Conservation (phyloP, 768 basidiomycete species). For the Cystobasidium tubakii region DNA sequence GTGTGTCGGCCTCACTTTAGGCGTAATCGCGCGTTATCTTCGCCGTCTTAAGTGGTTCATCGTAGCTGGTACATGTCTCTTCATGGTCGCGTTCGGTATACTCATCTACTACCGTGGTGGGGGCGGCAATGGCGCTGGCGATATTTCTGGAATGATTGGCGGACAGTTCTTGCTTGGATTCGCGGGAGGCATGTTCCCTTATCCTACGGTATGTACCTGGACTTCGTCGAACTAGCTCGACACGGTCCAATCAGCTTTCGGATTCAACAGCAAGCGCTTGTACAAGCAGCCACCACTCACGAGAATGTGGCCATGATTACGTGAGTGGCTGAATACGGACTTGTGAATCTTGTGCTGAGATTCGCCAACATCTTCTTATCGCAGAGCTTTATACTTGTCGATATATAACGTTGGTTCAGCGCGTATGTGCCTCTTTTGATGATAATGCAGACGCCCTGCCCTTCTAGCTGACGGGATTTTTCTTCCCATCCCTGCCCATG, state of each 20-base stretch:
- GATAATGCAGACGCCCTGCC: neutral
- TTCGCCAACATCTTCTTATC: no score
- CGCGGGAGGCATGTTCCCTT: constrained; percentile 44
- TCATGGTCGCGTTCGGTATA: constrained; percentile 46
- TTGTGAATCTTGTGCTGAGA: no score
- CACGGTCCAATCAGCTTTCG: no score
- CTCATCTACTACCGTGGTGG: constrained; percentile 46
- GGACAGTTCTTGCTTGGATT: constrained; percentile 46
- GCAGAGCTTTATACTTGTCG: constrained; percentile 39
- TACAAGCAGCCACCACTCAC: constrained; percentile 45
- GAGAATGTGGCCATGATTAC: constrained; percentile 44
- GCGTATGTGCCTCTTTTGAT: neutral
- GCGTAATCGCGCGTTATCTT: constrained; percentile 46
- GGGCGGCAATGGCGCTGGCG: neutral
- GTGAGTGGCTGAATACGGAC: no score
- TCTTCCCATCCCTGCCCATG: neutral
- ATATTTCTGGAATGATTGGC: constrained; percentile 43
- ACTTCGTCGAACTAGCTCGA: no score
- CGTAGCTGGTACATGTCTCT: constrained; percentile 46
- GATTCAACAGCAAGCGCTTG: constrained; percentile 41
- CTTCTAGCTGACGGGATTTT: neutral
- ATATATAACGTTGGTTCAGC: constrained; percentile 38
- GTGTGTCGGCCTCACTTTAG: constrained; percentile 46
- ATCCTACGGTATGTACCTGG: constrained; percentile 40
- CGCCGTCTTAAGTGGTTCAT: constrained; percentile 47